Conservation (phyloP, 2,329 filamentous ascomycete species). For the Exophiala oligosperma region DNA sequence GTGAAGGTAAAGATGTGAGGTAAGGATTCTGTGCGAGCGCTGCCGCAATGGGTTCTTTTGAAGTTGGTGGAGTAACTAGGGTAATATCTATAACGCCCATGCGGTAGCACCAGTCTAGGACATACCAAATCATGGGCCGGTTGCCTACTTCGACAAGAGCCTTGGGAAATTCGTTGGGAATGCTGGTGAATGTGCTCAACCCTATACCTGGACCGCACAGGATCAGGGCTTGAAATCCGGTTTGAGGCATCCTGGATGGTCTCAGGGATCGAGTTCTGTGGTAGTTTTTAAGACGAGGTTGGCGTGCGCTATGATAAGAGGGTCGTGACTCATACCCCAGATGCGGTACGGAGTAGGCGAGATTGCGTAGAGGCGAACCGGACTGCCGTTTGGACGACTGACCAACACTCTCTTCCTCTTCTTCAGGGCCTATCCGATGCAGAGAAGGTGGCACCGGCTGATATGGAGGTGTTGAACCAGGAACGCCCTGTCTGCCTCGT, state of each 20-base stretch:
- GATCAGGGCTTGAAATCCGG: slow-evolving; percentile 51
- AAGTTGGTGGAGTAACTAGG: slow-evolving; percentile 48
- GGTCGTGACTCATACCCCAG: slow-evolving; percentile 22
- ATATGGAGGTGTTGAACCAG: slow-evolving; percentile 28
- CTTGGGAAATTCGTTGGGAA: slow-evolving; percentile 50
- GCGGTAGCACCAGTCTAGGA: slow-evolving; percentile 50
- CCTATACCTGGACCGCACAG: slow-evolving; percentile 51
- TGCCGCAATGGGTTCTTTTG: slow-evolving; percentile 44
- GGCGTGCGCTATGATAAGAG: slow-evolving; percentile 1
- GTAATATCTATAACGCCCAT: slow-evolving; percentile 50
- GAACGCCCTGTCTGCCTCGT: slow-evolving; percentile 16
- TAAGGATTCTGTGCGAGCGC: slow-evolving; percentile 52
- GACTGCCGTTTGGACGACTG: background rate
- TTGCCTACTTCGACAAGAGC: slow-evolving; percentile 52
- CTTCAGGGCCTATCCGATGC: slow-evolving; percentile 11
- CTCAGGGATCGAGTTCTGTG: background rate
- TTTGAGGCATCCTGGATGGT: slow-evolving; percentile 30
- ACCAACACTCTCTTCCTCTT: slow-evolving; percentile 8
- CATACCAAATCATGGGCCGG: slow-evolving; percentile 52
- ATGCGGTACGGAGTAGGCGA: slow-evolving; percentile 21
- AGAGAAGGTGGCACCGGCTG: slow-evolving; percentile 25
- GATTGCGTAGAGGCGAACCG: slow-evolving; percentile 27
- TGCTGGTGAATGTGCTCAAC: slow-evolving; percentile 52
- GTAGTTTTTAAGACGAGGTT: background rate
- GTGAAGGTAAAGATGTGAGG: slow-evolving; percentile 49